Conservation (phyloP, 1,139 yeast genomes). For the Scheffersomyces stambukii region DNA sequence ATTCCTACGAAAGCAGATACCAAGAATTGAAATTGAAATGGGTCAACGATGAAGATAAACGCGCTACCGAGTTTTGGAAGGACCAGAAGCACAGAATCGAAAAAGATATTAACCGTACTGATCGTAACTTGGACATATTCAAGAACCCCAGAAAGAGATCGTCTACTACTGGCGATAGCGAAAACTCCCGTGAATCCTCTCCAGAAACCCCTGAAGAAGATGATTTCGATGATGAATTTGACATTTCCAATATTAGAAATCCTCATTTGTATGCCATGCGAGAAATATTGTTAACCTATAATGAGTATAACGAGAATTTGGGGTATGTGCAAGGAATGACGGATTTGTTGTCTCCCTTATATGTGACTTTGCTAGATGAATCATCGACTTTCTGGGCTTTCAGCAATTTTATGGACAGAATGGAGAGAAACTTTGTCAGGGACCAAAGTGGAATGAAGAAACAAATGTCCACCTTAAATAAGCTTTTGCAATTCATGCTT, state of each 20-base stretch:
- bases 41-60: constrained; percentile 56
- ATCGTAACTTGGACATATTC: constrained; percentile 65
- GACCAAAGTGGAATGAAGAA: constrained; percentile 92
- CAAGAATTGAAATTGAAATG: constrained; percentile 62
- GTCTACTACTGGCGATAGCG: constrained; percentile 17
- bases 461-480: constrained; percentile 80
- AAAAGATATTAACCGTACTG: constrained; percentile 91
- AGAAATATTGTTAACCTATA: constrained; percentile 80
- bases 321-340: constrained; percentile 99
- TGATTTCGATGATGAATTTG: constrained; percentile 45
- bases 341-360: constrained; percentile 83
- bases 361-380: constrained; percentile 75
- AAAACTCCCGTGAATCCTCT: constrained; percentile 24
- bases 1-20: constrained; percentile 62
- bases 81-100: constrained; percentile 89
- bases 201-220: constrained; percentile 51
- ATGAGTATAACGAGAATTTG: constrained; percentile 74
- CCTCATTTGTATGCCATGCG: constrained; percentile 69
- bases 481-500: constrained; percentile 80
- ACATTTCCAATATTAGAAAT: constrained; percentile 51
- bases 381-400: constrained; percentile 85
- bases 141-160: constrained; percentile 31
- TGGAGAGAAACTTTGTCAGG: constrained; percentile 90
- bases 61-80: constrained; percentile 70
- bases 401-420: constrained; percentile 81